Evolutionary conservation across 2,329 filamentous ascomycete genomes (phyloP).

Genomic region (Macrophomina tecta): DNA sequence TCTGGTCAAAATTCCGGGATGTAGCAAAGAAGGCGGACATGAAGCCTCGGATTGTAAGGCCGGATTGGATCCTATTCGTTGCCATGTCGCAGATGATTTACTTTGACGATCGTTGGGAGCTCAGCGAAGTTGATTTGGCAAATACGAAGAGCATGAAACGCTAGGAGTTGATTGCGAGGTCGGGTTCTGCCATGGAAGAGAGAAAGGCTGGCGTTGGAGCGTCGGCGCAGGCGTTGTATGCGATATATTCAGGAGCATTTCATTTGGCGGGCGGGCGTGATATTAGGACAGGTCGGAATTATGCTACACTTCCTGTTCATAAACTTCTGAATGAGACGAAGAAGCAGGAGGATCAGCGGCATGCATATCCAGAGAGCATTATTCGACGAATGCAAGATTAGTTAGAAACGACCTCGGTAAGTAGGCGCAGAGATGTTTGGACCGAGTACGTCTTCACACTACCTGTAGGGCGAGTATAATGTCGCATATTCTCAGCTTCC

Average conservation of each 20-base stretch:
- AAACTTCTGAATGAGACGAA: not conserved
- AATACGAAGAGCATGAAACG: constrained; percentile 9
- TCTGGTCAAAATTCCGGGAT: constrained; percentile 81
- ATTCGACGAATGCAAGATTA: not conserved
- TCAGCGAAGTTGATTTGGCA: not conserved
- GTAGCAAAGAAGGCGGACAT: constrained; percentile 81
- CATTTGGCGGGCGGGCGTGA: not conserved
- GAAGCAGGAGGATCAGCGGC: not conserved
- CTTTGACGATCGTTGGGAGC: constrained; percentile 23
- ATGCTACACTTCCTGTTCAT: not conserved
- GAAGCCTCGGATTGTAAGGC: constrained; percentile 77
- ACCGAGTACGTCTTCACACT: too few species aligned
- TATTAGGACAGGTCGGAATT: not conserved
- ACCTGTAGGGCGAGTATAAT: too few species aligned
- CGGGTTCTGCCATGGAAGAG: not conserved
- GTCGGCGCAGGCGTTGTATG: not conserved
- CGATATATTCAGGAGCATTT: not conserved
- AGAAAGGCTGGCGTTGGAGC: not conserved
- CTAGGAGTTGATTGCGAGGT: not conserved
- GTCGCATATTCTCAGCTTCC: too few species aligned
- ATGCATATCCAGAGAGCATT: constrained; percentile 2
- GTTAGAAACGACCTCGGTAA: not conserved
- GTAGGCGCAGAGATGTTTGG: too few species aligned
- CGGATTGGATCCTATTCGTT: constrained; percentile 89
- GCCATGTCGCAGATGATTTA: constrained; percentile 83